Evolutionary conservation across 2,329 filamentous ascomycete genomes (phyloP).

Genomic region (Mycosphaerella sp.): DNA sequence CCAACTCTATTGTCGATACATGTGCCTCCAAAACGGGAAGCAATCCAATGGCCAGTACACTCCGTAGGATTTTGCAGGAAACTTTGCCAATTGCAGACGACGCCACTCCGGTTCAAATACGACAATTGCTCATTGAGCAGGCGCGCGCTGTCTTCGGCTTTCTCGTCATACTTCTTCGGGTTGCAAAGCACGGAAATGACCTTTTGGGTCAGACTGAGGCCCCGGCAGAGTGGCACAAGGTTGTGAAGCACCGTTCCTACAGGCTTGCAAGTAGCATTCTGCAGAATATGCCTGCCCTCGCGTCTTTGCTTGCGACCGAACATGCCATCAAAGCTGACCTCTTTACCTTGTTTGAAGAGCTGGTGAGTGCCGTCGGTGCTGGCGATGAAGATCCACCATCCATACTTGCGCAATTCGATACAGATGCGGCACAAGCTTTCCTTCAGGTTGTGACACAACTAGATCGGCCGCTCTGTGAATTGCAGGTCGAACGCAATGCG

Average conservation of each 20-base stretch:
- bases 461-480: constrained; percentile 65
- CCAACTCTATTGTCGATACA: constrained; percentile 67
- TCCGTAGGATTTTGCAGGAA: constrained; percentile 18
- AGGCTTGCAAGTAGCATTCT: constrained; percentile 16
- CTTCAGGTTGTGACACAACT: constrained; percentile 69
- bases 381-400: constrained; percentile 72
- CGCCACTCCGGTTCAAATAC: constrained; percentile 15
- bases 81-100: constrained; percentile 20
- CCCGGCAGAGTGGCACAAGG: not conserved
- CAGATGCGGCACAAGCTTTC: constrained; percentile 76
- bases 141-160: constrained; percentile 13
- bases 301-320: constrained; percentile 23
- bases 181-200: constrained; percentile 13
- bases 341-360: constrained; percentile 19
- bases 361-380: constrained; percentile 20
- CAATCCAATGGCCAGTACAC: constrained; percentile 16
- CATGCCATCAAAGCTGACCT: constrained; percentile 22
- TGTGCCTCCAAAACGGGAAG: constrained; percentile 42
- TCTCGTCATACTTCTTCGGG: constrained; percentile 20
- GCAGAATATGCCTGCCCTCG: constrained; percentile 22
- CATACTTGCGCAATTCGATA: constrained; percentile 80
- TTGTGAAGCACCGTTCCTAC: constrained; percentile 10
- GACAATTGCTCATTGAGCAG: constrained; percentile 20
- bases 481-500: constrained; percentile 58
- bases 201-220: constrained; percentile 2